phyloP scores from a whole-genome alignment of 2,329 filamentous ascomycete species.

The Aspergillus sp. region DNA sequence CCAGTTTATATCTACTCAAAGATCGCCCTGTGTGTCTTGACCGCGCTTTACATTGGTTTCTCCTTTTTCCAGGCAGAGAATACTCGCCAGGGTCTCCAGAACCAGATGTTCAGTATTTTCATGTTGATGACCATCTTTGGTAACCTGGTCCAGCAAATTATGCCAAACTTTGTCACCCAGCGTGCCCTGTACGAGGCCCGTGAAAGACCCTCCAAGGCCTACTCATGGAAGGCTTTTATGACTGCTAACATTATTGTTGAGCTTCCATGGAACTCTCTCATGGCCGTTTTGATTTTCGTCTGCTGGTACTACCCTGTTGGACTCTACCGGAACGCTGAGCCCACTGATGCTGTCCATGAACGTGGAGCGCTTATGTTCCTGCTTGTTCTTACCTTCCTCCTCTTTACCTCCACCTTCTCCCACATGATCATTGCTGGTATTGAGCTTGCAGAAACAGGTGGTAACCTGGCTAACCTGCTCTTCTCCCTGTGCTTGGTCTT shows the following conservation, averaged over 20 bases:
- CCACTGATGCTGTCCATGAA: constrained; percentile 47
- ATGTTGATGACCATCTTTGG: constrained; percentile 83
- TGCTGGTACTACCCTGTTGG: constrained; percentile 71
- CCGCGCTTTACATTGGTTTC: constrained; percentile 80
- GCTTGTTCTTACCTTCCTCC: constrained; percentile 67
- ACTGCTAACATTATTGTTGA: constrained; percentile 73
- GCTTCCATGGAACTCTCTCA: constrained; percentile 67
- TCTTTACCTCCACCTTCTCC: constrained; percentile 74
- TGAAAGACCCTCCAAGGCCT: constrained; percentile 68
- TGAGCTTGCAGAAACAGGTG: constrained; percentile 70
- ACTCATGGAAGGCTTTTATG: constrained; percentile 76
- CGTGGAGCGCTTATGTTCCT: constrained; percentile 70
- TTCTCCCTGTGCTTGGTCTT: constrained; percentile 65
- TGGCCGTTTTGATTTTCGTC: constrained; percentile 65
- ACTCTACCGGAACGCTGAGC: constrained; percentile 48
- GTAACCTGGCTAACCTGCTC: constrained; percentile 64
- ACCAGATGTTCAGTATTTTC: constrained; percentile 91
- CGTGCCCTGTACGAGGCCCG: constrained; percentile 64
- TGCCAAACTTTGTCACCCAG: constrained; percentile 63
- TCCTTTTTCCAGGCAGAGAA: constrained; percentile 77
- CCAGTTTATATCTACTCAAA: constrained; percentile 90
- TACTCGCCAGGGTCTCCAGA: constrained; percentile 79
- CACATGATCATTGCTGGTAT: constrained; percentile 75
- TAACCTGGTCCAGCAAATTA: constrained; percentile 57
- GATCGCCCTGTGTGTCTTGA: constrained; percentile 66